Percentiles rank a stretch among this genome's conserved stretches.
phyloP scores from a whole-genome alignment of 2,329 filamentous ascomycete species.

The Xylaria sp. region DNA sequence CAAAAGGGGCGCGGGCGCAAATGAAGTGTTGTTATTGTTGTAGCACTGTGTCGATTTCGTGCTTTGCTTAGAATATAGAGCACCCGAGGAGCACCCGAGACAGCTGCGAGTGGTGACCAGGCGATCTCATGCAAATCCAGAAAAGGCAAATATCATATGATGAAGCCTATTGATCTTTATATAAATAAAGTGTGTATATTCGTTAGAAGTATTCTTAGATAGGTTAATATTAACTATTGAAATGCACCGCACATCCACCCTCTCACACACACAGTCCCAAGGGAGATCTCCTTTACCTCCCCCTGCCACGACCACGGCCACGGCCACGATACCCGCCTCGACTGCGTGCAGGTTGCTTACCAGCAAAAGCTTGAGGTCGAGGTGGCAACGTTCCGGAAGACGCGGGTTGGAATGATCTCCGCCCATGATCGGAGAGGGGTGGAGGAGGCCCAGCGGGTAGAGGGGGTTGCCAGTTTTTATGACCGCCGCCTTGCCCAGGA shows the following conservation, averaged over 20 bases:
- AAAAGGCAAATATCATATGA: too few species aligned
- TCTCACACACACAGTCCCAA: too few species aligned
- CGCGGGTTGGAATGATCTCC: slow-evolving; percentile 35
- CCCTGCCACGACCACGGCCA: slow-evolving; percentile 39
- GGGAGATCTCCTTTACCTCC: slow-evolving; percentile 20
- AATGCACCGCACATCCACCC: too few species aligned
- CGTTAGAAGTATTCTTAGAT: too few species aligned
- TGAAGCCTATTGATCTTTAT: too few species aligned
- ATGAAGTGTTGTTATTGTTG: not conserved
- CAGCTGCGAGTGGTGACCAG: too few species aligned
- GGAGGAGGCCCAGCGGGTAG: slow-evolving; percentile 45
- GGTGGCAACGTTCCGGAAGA: slow-evolving; percentile 42
- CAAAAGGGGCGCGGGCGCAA: not conserved
- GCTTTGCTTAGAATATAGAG: not conserved
- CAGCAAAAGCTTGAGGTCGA: slow-evolving; percentile 37
- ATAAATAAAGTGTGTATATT: too few species aligned
- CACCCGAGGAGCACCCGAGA: too few species aligned
- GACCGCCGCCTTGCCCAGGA: slow-evolving; percentile 22
- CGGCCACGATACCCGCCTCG: slow-evolving; percentile 49
- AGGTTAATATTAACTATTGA: too few species aligned
- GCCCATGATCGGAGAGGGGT: slow-evolving; percentile 17
- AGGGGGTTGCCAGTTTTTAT: slow-evolving; percentile 42
- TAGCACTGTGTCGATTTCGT: not conserved
- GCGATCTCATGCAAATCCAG: too few species aligned
- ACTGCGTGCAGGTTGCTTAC: slow-evolving; percentile 39